Evolutionary conservation across 2,329 filamentous ascomycete genomes (phyloP), one percentile per base, ranked within the genome.

Genomic region (Rachicladosporium sp.): DNA sequence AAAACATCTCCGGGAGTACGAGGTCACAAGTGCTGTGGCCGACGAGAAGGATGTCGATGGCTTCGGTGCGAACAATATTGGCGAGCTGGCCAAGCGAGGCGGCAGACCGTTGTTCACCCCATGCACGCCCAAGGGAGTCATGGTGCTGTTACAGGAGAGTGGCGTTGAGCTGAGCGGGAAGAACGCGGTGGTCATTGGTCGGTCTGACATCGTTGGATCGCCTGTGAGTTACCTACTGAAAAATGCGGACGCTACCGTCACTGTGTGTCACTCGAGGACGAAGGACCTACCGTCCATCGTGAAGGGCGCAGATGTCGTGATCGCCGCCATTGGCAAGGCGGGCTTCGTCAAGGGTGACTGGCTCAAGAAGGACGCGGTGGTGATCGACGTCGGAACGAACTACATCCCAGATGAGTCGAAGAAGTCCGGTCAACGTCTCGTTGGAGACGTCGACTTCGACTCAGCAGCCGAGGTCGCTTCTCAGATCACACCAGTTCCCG

Each of bases 11-110:
- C 85, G 87, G 43, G 91, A 98, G 68, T 86, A 94, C 60, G 69
- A 74, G 32, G 71, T 98, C 56, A 98, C 91, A 27, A 93, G 87
- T 36, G 81, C 86, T 12, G 91, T 98, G 11, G 74, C 83, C 33
- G 82, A 89, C 54, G 83, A 91, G 64, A 98, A 98, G 67, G 91
- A 98, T 69, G 91, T 98, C 37, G 91, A 98, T 64, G 91, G 91
- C 38, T 98, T 98, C 57, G 89, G 91, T 41, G 81, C 86, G 41
- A 74, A 73, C 56, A 98, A 95, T 67, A 95, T 98, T 58, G 91
- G 91, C 49, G 89, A 96, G 68, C 74, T 98, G 52, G 88, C 91
- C 53, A 98, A 98, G 74, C 80, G 87, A 53, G 89, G 91, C 37
- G 91, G 91, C 33, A 76, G 75, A 49, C 91, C 91, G 34, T 71